These are phyloP conservation scores for Perkinsus chesapeaki DNA, from an alignment of 169 alveolate species.

Conservation along the genomic window DNA sequence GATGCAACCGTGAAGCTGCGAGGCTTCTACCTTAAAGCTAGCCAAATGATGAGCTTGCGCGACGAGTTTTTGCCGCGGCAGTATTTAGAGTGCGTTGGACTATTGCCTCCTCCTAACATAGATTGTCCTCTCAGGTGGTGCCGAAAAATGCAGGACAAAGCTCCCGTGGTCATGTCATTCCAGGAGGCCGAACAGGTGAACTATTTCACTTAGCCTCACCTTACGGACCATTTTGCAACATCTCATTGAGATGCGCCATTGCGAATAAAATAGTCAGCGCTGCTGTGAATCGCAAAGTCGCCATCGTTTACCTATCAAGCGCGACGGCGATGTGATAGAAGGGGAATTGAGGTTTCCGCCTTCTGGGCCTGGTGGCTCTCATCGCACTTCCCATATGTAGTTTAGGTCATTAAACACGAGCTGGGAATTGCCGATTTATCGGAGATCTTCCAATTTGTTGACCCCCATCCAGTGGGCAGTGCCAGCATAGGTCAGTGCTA, in stretches of 20 bases:
- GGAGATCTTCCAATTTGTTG: background rate
- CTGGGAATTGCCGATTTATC: background rate
- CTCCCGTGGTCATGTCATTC: background rate
- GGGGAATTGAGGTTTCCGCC: background rate
- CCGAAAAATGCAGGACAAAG: conserved; percentile 1
- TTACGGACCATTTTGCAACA: too few species aligned
- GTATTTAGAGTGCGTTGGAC: background rate
- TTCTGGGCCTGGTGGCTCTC: too few species aligned
- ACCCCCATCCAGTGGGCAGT: background rate
- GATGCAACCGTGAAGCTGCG: background rate
- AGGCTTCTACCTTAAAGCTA: conserved; percentile 7
- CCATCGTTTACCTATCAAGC: too few species aligned
- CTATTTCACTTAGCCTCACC: background rate
- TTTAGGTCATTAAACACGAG: background rate
- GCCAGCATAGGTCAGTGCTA: background rate
- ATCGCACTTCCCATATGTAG: background rate
- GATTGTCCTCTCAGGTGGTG: background rate
- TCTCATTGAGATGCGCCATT: too few species aligned
- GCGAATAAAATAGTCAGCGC: too few species aligned
- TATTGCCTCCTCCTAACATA: background rate
- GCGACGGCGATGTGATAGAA: too few species aligned
- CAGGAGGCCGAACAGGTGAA: background rate
- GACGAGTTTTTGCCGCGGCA: background rate
- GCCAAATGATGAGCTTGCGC: conserved; percentile 6
- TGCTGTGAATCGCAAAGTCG: too few species aligned